These are phyloP conservation scores for Ammopiptanthus mongolicus DNA, from an alignment of 306 rosid genomes.

Conservation along the genomic window DNA sequence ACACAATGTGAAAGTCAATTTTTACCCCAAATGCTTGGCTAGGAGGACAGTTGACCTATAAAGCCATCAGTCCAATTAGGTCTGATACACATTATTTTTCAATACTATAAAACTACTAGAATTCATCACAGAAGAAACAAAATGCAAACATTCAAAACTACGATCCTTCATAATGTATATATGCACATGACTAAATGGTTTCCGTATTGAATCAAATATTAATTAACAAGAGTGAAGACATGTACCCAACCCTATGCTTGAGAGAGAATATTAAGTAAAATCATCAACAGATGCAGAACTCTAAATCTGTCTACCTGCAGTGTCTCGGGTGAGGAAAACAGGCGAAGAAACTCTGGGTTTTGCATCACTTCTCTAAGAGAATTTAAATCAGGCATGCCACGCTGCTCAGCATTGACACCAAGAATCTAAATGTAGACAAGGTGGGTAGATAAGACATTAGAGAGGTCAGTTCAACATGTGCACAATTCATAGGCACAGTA, in stretches of 20 bases:
- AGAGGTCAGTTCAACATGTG: slow-evolving; percentile 11
- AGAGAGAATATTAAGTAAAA: not conserved
- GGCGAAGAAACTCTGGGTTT: slow-evolving; percentile 73
- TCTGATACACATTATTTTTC: not conserved
- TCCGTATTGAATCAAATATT: slow-evolving; percentile 1
- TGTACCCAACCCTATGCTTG: not conserved
- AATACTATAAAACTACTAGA: not conserved
- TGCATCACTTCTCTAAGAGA: slow-evolving; percentile 87
- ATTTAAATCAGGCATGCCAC: slow-evolving; percentile 62
- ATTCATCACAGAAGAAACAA: slow-evolving; percentile 2
- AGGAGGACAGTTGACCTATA: not conserved
- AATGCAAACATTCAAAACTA: not conserved
- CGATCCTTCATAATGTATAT: not conserved
- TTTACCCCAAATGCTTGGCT: not conserved
- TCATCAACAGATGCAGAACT: slow-evolving; percentile 12
- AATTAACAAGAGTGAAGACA: not conserved
- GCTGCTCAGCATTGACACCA: slow-evolving; percentile 58
- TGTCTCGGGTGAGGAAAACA: slow-evolving; percentile 80
- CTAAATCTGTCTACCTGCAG: slow-evolving; percentile 58
- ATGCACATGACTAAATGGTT: not conserved
- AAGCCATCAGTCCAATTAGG: not conserved
- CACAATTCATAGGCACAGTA: not conserved
- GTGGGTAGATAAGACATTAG: slow-evolving; percentile 20
- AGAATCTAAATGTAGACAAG: slow-evolving; percentile 38
- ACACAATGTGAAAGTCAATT: not conserved